Evolutionary conservation across 192 early-diverging fungal genomes (phyloP).

Genomic region (Gigaspora rosea): DNA sequence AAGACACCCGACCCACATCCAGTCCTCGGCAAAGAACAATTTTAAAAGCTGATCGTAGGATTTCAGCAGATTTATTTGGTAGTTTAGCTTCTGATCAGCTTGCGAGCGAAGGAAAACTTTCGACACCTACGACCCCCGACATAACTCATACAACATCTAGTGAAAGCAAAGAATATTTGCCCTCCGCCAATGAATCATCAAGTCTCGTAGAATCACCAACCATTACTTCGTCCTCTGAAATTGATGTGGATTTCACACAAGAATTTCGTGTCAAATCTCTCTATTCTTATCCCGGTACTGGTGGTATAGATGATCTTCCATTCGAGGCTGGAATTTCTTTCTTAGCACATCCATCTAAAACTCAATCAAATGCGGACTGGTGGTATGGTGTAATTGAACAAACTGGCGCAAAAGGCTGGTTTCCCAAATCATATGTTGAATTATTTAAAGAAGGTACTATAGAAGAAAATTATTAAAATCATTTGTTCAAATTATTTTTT

Average conservation of each 20-base stretch:
- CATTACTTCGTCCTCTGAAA: not conserved
- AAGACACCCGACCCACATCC: not conserved
- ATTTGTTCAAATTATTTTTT: not conserved
- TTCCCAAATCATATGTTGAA: constrained; percentile 53
- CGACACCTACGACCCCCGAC: not conserved
- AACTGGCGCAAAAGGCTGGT: constrained; percentile 44
- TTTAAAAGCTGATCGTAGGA: constrained; percentile 41
- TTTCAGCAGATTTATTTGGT: constrained; percentile 53
- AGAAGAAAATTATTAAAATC: not conserved
- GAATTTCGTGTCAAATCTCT: constrained; percentile 41
- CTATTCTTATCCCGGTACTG: constrained; percentile 44
- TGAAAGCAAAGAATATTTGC: constrained; percentile 4
- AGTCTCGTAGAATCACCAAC: not conserved
- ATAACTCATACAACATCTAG: not conserved
- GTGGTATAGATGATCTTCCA: constrained; percentile 41
- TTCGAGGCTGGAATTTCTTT: constrained; percentile 47
- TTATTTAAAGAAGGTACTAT: constrained; percentile 34
- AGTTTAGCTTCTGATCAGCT: constrained; percentile 45
- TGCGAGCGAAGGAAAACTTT: constrained; percentile 12
- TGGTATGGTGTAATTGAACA: constrained; percentile 47
- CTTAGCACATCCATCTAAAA: constrained; percentile 38
- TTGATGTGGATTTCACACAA: constrained; percentile 36
- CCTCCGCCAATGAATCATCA: not conserved
- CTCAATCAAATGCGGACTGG: constrained; percentile 48
- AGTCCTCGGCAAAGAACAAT: constrained; percentile 9